Evolutionary conservation across 2,329 filamentous ascomycete genomes (phyloP), one percentile per base, ranked within the genome.

Genomic region (Claviceps sp.): DNA sequence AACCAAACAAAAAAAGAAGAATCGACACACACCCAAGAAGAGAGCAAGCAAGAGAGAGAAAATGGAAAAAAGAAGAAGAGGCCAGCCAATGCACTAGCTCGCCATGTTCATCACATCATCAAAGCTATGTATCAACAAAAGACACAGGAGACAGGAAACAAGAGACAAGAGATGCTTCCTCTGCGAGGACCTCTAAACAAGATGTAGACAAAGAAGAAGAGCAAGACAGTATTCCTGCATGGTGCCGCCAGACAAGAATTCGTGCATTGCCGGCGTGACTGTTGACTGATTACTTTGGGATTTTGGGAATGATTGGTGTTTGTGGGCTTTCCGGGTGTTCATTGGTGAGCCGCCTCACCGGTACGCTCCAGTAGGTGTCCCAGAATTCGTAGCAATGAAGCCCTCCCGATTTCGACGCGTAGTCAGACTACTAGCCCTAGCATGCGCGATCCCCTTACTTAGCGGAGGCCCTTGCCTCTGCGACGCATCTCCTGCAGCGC

Each of bases 401-500:
- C 69, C 72, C 51, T 73, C 71, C 50, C 74, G 70, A 49, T 69
- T 70, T 50, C 69, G 61, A 57, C 71, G 64, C 42, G 64, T 64
- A 55, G 66, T 72, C 51, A 77, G 61, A 58, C 73, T 80, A 54
- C 67, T 68, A 5, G 69, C 67, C 52, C 76, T 70, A 53, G 65
- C 67, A 38, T 75, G 62, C 54, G 71, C 58, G 6, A 68, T 62
- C 14, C 65, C 64, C 50, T 72, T 71, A 14, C 69, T 68, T 26
- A 75, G 62, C 1, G 74, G 72, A 51, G 71, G 65, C 16, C 44
- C 50, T 6, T 50, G 44, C 18, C 50, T 50, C 40, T 50, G 53
- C 14, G 30, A 18, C 20, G 36, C n/a, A 30, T 51, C 48, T n/a
- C 45, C 34, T 34, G 30, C 9, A 16, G n/a, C 20, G 24, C 9